Evolutionary conservation across 768 basidiomycete genomes (phyloP).

Genomic region (Rhizopogon rudus): DNA sequence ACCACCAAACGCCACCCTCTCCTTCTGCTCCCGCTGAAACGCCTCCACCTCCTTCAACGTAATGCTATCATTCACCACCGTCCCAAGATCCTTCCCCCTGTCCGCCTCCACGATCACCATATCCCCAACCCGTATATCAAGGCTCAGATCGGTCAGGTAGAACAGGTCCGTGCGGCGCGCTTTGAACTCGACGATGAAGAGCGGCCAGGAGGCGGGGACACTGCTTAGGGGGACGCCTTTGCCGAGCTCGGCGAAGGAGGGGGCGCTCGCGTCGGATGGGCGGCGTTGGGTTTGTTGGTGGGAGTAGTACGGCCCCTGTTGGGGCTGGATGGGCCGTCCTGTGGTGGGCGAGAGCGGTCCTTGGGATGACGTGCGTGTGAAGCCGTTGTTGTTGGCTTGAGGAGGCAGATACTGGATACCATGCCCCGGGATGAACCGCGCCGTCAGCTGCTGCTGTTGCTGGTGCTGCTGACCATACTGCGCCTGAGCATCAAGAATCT

Average conservation of each 20-base stretch:
- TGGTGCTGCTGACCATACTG: slow-evolving; percentile 22
- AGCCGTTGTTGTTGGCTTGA: slow-evolving; percentile 27
- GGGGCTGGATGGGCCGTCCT: slow-evolving; percentile 23
- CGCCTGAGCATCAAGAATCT: slow-evolving; percentile 32
- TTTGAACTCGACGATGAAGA: slow-evolving; percentile 98
- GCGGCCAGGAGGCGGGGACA: slow-evolving; percentile 80
- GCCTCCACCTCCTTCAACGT: slow-evolving; percentile 87
- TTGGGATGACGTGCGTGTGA: slow-evolving; percentile 38
- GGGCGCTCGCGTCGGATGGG: slow-evolving; percentile 30
- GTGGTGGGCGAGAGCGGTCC: slow-evolving; percentile 51
- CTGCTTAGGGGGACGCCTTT: slow-evolving; percentile 84
- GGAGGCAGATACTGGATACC: slow-evolving; percentile 55
- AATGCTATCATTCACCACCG: slow-evolving; percentile 87
- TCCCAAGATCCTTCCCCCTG: slow-evolving; percentile 88
- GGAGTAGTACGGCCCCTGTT: slow-evolving; percentile 24
- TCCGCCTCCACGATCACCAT: slow-evolving; percentile 97
- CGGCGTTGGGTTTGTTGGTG: slow-evolving; percentile 34
- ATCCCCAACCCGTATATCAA: slow-evolving; percentile 77
- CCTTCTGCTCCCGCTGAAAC: slow-evolving; percentile 79
- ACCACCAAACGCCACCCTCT: slow-evolving; percentile 38
- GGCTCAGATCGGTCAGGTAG: slow-evolving; percentile 70
- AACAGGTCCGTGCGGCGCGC: slow-evolving; percentile 94
- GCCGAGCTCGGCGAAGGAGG: slow-evolving; percentile 58
- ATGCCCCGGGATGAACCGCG: slow-evolving; percentile 61
- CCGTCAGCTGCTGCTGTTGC: slow-evolving; percentile 37